Evolutionary conservation across 2,329 filamentous ascomycete species (phyloP).

Genomic region (Scytalidium lignicola): DNA sequence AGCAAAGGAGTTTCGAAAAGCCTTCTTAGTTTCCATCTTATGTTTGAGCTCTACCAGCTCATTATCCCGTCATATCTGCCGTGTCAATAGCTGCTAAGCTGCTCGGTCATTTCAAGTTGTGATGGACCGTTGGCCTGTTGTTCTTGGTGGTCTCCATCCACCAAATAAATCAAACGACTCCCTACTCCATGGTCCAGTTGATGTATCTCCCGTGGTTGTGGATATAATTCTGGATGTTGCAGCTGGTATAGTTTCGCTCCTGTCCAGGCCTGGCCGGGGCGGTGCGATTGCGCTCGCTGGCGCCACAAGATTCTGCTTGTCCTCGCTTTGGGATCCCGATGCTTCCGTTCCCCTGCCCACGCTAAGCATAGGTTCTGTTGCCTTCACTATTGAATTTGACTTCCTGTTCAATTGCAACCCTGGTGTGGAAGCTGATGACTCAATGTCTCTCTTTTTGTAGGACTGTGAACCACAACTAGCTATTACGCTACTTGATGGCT

Average conservation of each 20-base stretch:
- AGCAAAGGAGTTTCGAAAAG: too few relatives aligned
- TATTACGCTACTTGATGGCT: not conserved
- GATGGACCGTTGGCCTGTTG: not conserved
- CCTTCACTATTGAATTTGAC: not conserved
- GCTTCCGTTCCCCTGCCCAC: too few relatives aligned
- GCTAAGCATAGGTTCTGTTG: not conserved
- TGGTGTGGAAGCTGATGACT: not conserved
- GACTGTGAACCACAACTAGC: not conserved
- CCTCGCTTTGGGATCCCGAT: not conserved
- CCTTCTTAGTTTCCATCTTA: too few relatives aligned
- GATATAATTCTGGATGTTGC: not conserved
- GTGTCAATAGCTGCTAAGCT: not conserved
- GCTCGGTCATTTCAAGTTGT: not conserved
- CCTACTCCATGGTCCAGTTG: conserved; percentile 28
- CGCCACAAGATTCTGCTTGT: not conserved
- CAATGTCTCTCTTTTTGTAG: not conserved
- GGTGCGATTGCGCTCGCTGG: not conserved
- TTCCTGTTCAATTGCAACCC: not conserved
- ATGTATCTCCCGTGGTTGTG: not conserved
- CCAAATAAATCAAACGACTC: conserved; percentile 32
- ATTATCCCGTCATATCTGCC: too few relatives aligned
- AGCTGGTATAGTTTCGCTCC: not conserved
- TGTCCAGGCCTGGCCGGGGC: not conserved
- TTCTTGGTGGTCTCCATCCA: conserved; percentile 14
- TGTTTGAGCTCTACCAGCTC: too few relatives aligned